Evolutionary conservation across 2,329 filamentous ascomycete genomes (phyloP).

Genomic region (Ceratocystis destructans): DNA sequence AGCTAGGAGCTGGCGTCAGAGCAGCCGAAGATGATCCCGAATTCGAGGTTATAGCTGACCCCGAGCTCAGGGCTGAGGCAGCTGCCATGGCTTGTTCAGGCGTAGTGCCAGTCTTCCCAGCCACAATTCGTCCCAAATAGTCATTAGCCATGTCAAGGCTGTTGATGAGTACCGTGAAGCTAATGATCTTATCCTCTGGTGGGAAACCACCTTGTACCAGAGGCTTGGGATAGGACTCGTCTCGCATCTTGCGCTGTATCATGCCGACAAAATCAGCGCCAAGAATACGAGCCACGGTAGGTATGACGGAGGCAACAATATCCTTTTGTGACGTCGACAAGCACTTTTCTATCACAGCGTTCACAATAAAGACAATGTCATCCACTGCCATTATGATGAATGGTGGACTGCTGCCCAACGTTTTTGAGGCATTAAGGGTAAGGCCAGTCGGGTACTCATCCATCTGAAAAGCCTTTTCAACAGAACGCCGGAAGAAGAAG

Average conservation of each 20-base stretch:
- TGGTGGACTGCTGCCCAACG: slow-evolving; percentile 64
- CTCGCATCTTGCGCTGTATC: slow-evolving; percentile 94
- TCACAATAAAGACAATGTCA: slow-evolving; percentile 98
- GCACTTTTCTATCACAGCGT: slow-evolving; percentile 74
- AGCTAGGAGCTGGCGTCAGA: slow-evolving; percentile 24
- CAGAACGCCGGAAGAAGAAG: slow-evolving; percentile 91
- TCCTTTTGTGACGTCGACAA: slow-evolving; percentile 72
- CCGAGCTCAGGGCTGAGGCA: neutral
- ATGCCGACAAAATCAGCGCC: slow-evolving; percentile 87
- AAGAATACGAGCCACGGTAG: slow-evolving; percentile 66
- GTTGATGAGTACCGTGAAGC: slow-evolving; percentile 88
- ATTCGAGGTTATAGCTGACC: neutral
- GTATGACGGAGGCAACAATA: slow-evolving; percentile 64
- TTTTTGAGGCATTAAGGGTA: slow-evolving; percentile 57
- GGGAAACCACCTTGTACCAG: slow-evolving; percentile 66
- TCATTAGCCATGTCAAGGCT: slow-evolving; percentile 86
- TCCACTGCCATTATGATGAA: slow-evolving; percentile 93
- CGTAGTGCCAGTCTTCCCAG: slow-evolving; percentile 43
- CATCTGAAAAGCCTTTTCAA: slow-evolving; percentile 94
- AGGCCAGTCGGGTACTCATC: slow-evolving; percentile 76
- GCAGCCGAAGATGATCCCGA: neutral
- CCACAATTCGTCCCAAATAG: slow-evolving; percentile 78
- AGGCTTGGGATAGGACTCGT: slow-evolving; percentile 81
- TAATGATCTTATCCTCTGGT: slow-evolving; percentile 74
- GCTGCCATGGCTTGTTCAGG: slow-evolving; percentile 25